phyloP scores from a whole-genome alignment of 306 rosid genomes.

The Dryas drummondii region DNA sequence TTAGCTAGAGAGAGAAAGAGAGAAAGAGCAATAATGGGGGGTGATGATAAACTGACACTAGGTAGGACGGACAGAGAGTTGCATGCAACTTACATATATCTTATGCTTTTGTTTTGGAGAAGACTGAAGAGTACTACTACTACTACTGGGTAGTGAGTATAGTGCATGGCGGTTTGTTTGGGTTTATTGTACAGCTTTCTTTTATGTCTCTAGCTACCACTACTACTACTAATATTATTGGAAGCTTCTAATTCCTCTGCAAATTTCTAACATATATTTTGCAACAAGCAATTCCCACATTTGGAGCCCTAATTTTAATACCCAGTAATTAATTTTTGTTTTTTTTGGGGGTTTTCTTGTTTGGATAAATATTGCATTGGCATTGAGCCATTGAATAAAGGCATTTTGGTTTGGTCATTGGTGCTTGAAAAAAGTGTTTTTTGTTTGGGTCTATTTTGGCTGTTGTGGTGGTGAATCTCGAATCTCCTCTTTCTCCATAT shows the following conservation, averaged over 20 bases:
- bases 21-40: not conserved
- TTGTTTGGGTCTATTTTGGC: conserved; percentile 51
- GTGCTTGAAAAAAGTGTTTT: conserved; percentile 34
- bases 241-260: conserved; percentile 19
- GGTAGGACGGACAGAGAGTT: conserved; percentile 35
- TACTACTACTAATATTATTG: not conserved
- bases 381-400: conserved; percentile 2
- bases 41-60: conserved; percentile 41
- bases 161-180: too few relatives aligned
- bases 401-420: not conserved
- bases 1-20: not conserved
- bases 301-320: not conserved
- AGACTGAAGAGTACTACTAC: too few relatives aligned
- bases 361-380: conserved; percentile 6
- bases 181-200: conserved; percentile 23
- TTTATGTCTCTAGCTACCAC: not conserved
- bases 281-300: conserved; percentile 1
- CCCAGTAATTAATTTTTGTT: not conserved
- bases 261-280: not conserved
- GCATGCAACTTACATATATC: conserved; percentile 28
- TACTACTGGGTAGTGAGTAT: too few relatives aligned
- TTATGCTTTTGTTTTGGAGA: conserved; percentile 14
- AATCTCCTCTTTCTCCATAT: not conserved
- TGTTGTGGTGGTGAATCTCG: conserved; percentile 10
- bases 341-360: conserved; percentile 6